Percentiles rank a stretch among this genome's conserved stretches.
Conservation (phyloP, 202 grass and related monocot genomes). For the Schoenoplectus tabernaemontani region DNA sequence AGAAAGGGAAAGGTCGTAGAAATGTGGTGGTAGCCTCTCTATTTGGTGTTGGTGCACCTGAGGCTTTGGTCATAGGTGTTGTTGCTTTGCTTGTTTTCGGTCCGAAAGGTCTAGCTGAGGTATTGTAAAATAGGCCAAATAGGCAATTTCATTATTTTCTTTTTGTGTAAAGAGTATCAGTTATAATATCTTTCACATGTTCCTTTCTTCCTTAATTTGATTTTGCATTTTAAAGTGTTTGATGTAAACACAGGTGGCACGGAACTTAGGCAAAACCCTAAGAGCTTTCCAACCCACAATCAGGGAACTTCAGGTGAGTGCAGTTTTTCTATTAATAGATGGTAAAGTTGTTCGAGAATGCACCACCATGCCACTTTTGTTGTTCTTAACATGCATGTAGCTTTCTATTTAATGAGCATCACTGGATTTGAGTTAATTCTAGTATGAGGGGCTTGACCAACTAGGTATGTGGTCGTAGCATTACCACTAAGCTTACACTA, state of each 20-base stretch:
- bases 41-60: slow-evolving; percentile 92
- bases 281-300: slow-evolving; percentile 94
- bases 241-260: slow-evolving; percentile 47
- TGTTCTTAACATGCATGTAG: neutral
- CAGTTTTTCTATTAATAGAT: slow-evolving; percentile 8
- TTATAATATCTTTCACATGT: neutral
- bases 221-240: neutral
- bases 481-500: neutral
- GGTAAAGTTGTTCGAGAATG: neutral
- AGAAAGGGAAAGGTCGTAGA: slow-evolving; percentile 30
- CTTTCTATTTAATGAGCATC: neutral
- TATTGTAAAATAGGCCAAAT: slow-evolving; percentile 19
- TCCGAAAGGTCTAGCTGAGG: slow-evolving; percentile 95
- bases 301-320: slow-evolving; percentile 70
- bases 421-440: neutral
- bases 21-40: slow-evolving; percentile 64
- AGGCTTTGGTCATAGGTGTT: slow-evolving; percentile 90
- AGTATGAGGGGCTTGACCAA: neutral
- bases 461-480: neutral
- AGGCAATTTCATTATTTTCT: neutral
- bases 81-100: slow-evolving; percentile 90
- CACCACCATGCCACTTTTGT: neutral
- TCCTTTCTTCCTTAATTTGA: neutral
- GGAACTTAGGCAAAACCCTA: slow-evolving; percentile 84
- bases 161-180: neutral